These are phyloP conservation scores for Fallopia convolvulus DNA, from an alignment of 148 eudicot genomes.

Conservation along the genomic window DNA sequence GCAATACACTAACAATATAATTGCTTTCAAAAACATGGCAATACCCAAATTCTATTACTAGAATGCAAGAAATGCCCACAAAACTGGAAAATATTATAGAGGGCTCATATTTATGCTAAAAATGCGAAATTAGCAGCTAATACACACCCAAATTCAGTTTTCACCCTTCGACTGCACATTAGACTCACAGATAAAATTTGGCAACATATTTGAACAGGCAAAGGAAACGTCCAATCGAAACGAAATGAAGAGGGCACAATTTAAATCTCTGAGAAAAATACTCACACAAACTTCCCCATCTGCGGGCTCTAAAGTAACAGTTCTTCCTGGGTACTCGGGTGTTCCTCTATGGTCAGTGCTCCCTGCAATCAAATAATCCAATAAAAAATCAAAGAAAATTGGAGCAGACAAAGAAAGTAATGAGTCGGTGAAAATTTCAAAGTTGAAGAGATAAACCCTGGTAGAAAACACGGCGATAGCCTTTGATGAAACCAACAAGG, in stretches of 20 bases:
- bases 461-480: conserved; percentile 82
- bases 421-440: too few species aligned
- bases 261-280: background rate
- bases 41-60: background rate
- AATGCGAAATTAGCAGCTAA: too few species aligned
- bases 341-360: conserved; percentile 99
- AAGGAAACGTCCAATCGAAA: background rate
- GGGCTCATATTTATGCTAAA: too few species aligned
- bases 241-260: background rate
- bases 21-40: background rate
- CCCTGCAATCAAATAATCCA: conserved; percentile 31
- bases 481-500: conserved; percentile 76
- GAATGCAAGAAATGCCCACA: too few species aligned
- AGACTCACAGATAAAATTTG: background rate
- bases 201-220: background rate
- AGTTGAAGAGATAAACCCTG: conserved; percentile 38
- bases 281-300: conserved; percentile 73
- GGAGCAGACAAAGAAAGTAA: background rate
- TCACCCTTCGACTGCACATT: too few species aligned
- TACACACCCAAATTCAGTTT: too few species aligned
- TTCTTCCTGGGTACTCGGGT: conserved; percentile 83
- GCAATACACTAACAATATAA: background rate
- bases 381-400: background rate
- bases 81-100: too few species aligned
- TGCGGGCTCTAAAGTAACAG: conserved; percentile 88